Percentiles rank a stretch among this genome's conserved stretches.
Conservation (phyloP, 345 rosid species). For the Eucalyptus tenuipes region DNA sequence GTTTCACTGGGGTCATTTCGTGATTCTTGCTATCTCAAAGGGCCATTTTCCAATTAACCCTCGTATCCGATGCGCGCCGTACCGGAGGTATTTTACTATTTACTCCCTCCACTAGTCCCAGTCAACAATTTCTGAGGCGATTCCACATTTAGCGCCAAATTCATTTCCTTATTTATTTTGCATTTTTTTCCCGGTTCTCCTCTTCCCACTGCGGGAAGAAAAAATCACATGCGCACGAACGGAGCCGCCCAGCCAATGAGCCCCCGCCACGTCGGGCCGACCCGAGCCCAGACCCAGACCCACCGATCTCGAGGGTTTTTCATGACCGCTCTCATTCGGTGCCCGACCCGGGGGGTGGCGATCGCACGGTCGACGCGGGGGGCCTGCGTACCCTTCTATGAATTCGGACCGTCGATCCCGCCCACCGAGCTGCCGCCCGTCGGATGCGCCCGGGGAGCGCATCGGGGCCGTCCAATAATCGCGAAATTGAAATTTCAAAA, state of each 20-base stretch:
- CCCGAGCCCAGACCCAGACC: neutral
- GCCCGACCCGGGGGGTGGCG: neutral
- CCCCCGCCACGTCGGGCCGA: neutral
- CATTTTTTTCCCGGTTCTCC: neutral
- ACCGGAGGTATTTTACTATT: neutral
- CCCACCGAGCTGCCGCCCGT: slow-evolving; percentile 8
- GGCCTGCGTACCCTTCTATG: slow-evolving; percentile 13
- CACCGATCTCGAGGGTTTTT: neutral
- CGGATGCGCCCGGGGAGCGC: slow-evolving; percentile 8
- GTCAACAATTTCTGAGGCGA: neutral
- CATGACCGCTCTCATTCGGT: neutral
- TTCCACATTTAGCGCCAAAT: slow-evolving; percentile 11
- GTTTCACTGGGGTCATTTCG: neutral
- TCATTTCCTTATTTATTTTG: neutral
- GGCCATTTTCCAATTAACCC: neutral
- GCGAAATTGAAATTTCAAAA: slow-evolving; percentile 75
- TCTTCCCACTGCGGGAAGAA: neutral
- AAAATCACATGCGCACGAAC: neutral
- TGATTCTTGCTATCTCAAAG: neutral
- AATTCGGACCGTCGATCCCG: slow-evolving; percentile 47
- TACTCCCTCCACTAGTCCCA: neutral
- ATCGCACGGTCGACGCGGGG: slow-evolving; percentile 36
- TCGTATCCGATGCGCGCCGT: neutral
- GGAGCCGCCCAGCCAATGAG: neutral
- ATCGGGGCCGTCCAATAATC: slow-evolving; percentile 55